Conservation (phyloP, 768 basidiomycete genomes). For the Chalciporus piperatus region DNA sequence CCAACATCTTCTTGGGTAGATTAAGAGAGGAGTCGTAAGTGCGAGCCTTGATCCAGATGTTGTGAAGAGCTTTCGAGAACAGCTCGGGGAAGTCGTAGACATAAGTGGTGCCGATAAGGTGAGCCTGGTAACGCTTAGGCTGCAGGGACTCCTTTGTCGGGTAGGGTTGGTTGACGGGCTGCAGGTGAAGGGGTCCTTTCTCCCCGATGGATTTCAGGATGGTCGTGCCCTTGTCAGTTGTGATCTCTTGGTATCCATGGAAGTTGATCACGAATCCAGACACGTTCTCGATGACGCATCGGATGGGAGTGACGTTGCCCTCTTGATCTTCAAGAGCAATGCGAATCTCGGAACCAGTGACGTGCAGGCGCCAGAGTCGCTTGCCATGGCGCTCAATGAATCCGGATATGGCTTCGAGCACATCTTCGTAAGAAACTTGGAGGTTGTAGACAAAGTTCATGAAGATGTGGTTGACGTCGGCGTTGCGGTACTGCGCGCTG, state of each 20-base stretch:
- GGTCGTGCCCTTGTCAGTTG: conserved; percentile 90
- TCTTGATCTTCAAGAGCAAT: conserved; percentile 93
- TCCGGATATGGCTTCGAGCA: conserved; percentile 94
- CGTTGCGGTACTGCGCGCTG: conserved; percentile 82
- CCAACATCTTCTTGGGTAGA: conserved; percentile 74
- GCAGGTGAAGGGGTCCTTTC: conserved; percentile 93
- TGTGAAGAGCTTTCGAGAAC: conserved; percentile 94
- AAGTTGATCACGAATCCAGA: conserved; percentile 99
- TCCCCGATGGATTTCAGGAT: conserved; percentile 98
- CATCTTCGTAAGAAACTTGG: conserved; percentile 92
- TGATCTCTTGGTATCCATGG: conserved; percentile 97
- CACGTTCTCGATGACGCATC: conserved; percentile 97
- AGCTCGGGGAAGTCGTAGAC: conserved; percentile 99
- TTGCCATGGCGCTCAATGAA: conserved; percentile 99
- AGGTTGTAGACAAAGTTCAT: conserved; percentile 99
- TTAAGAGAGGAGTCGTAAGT: conserved; percentile 60
- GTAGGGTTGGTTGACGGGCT: conserved; percentile 90
- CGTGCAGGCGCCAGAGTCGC: conserved; percentile 95
- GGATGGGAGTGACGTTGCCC: conserved; percentile 93
- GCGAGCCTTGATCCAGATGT: conserved; percentile 82
- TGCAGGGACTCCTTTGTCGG: conserved; percentile 98
- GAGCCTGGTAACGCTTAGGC: conserved; percentile 98
- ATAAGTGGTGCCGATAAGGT: conserved; percentile 97
- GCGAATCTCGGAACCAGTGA: conserved; percentile 96
- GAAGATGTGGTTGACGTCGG: conserved; percentile 98